Conservation (phyloP, 768 basidiomycete genomes). For the Macrocybe gigantea region DNA sequence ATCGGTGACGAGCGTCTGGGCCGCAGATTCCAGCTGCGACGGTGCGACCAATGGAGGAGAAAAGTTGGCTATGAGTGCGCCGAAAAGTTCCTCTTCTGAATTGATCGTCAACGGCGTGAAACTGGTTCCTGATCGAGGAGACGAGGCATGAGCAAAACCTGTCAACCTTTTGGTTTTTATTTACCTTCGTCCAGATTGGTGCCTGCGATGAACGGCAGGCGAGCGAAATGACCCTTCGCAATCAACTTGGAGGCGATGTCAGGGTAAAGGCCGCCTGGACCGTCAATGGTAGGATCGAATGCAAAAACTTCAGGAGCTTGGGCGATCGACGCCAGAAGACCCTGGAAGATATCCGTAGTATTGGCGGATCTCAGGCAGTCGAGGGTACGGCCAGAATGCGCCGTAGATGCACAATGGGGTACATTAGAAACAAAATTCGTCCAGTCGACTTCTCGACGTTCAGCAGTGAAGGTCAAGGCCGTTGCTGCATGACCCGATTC, state of each 20-base stretch:
- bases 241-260: slow-evolving; percentile 30
- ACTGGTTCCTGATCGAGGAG: slow-evolving; percentile 20
- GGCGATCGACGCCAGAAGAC: slow-evolving; percentile 15
- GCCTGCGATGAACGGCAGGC: slow-evolving; percentile 39
- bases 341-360: slow-evolving; percentile 21
- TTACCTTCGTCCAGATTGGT: slow-evolving; percentile 41
- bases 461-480: slow-evolving; percentile 20
- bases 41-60: slow-evolving; percentile 18
- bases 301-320: slow-evolving; percentile 20
- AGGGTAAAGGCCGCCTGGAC: slow-evolving; percentile 30
- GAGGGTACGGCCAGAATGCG: slow-evolving; percentile 24
- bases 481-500: slow-evolving; percentile 34
- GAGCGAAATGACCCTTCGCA: slow-evolving; percentile 25
- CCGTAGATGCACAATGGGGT: slow-evolving; percentile 15
- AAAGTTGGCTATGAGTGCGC: slow-evolving; percentile 14
- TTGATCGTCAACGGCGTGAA: slow-evolving; percentile 17
- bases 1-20: slow-evolving; percentile 18
- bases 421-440: slow-evolving; percentile 23
- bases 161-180: background rate
- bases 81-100: slow-evolving; percentile 17
- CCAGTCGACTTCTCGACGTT: slow-evolving; percentile 20
- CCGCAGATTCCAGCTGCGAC: slow-evolving; percentile 9
- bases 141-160: too few relatives aligned
- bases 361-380: slow-evolving; percentile 22
- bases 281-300: slow-evolving; percentile 36